phyloP scores from a whole-genome alignment of 768 basidiomycete species.

The Auricularia sp. region DNA sequence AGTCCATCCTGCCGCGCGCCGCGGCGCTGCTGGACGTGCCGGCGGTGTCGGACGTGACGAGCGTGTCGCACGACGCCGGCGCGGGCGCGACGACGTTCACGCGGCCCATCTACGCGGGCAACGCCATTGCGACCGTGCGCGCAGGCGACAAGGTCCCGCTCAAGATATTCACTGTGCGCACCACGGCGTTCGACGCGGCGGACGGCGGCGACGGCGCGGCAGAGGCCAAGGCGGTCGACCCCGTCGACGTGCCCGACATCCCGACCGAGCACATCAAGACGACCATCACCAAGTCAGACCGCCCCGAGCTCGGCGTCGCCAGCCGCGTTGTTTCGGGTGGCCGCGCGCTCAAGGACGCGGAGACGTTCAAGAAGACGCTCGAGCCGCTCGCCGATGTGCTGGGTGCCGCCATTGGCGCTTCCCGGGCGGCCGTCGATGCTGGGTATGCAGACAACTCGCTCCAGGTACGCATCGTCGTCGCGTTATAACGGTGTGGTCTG shows the following conservation, averaged over 20 bases:
- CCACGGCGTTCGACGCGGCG: conserved; percentile 77
- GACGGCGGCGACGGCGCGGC: conserved; percentile 39
- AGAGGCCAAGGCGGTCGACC: conserved; percentile 49
- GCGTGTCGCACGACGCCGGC: conserved; percentile 58
- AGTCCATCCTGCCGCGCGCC: conserved; percentile 86
- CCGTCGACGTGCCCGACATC: conserved; percentile 46
- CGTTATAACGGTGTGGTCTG: not conserved
- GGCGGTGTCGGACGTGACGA: conserved; percentile 84
- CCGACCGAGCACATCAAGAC: conserved; percentile 61
- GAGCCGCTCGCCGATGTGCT: conserved; percentile 89
- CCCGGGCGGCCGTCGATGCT: conserved; percentile 93
- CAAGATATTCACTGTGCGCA: conserved; percentile 93
- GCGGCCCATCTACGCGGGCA: conserved; percentile 95
- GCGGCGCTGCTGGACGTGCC: conserved; percentile 84
- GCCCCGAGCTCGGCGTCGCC: conserved; percentile 86
- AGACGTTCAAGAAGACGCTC: conserved; percentile 78
- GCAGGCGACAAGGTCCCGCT: conserved; percentile 64
- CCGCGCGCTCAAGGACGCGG: conserved; percentile 85
- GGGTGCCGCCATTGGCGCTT: conserved; percentile 95
- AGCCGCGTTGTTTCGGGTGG: conserved; percentile 89
- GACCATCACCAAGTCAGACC: conserved; percentile 76
- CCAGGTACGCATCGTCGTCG: conserved; percentile 31
- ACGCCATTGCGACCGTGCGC: conserved; percentile 88
- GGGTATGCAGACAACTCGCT: conserved; percentile 96
- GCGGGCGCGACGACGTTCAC: conserved; percentile 76